Evolutionary conservation across 2,329 filamentous ascomycete genomes (phyloP).

Genomic region (Pestalotiopsis sp.): DNA sequence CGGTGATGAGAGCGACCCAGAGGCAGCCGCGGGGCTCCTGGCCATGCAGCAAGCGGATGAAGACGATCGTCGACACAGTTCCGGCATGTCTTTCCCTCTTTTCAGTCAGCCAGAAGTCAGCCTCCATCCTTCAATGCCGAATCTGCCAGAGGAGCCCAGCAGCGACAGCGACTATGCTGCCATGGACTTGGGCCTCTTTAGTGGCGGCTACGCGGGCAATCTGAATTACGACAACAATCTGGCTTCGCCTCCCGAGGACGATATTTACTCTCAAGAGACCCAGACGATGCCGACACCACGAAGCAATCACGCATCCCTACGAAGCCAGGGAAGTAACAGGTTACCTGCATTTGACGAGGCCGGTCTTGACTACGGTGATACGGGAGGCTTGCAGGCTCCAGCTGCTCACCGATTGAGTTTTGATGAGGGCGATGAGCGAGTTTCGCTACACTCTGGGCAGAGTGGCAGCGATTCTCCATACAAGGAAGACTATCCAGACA

Average conservation of each 20-base stretch:
- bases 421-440: slow-evolving; percentile 86
- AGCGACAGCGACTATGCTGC: slow-evolving; percentile 74
- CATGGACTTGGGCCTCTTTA: slow-evolving; percentile 75
- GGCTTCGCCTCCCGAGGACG: slow-evolving; percentile 40
- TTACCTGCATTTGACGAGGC: slow-evolving; percentile 58
- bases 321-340: slow-evolving; percentile 42
- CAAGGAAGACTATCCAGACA: slow-evolving; percentile 79
- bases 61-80: slow-evolving; percentile 67
- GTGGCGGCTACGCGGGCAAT: slow-evolving; percentile 67
- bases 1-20: slow-evolving; percentile 82
- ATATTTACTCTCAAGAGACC: slow-evolving; percentile 43
- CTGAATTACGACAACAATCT: slow-evolving; percentile 53
- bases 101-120: slow-evolving; percentile 40
- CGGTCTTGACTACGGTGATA: slow-evolving; percentile 83
- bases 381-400: slow-evolving; percentile 84
- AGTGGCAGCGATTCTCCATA: slow-evolving; percentile 67
- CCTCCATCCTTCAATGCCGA: slow-evolving; percentile 39
- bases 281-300: slow-evolving; percentile 53
- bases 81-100: slow-evolving; percentile 51
- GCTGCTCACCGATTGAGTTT: slow-evolving; percentile 78
- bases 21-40: slow-evolving; percentile 81
- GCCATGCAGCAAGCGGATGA: slow-evolving; percentile 85
- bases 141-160: slow-evolving; percentile 56
- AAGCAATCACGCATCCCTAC: slow-evolving; percentile 35
- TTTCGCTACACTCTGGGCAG: slow-evolving; percentile 56